Conservation (phyloP, 139 green algal species). For the Picochlorum sp. region DNA sequence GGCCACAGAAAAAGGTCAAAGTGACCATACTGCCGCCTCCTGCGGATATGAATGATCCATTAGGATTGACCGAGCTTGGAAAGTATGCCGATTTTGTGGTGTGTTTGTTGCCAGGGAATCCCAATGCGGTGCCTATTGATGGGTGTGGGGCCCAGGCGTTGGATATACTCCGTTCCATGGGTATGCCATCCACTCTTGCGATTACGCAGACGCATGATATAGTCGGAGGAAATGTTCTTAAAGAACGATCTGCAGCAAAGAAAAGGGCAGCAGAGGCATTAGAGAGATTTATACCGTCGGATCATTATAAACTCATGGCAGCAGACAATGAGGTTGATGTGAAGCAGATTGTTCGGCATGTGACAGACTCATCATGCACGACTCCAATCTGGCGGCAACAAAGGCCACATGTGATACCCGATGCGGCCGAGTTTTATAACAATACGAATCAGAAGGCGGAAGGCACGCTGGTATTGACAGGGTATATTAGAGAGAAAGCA, state of each 20-base stretch:
- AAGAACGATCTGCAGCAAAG: conserved; percentile 60
- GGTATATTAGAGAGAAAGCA: conserved; percentile 54
- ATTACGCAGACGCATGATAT: conserved; percentile 29
- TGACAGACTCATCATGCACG: conserved; percentile 38
- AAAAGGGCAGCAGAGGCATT: conserved; percentile 55
- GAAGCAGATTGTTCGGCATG: conserved; percentile 54
- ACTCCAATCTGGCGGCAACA: conserved; percentile 65
- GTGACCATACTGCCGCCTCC: conserved; percentile 64
- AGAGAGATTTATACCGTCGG: conserved; percentile 35
- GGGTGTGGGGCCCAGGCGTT: conserved; percentile 40
- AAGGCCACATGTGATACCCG: conserved; percentile 55
- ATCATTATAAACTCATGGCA: conserved; percentile 40
- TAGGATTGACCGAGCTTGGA: conserved; percentile 54
- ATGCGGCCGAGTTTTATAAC: conserved; percentile 36
- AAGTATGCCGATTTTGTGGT: conserved; percentile 50
- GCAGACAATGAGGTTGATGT: conserved; percentile 43
- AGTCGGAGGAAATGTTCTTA: conserved; percentile 32
- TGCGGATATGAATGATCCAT: conserved; percentile 36
- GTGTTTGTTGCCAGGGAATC: conserved; percentile 41
- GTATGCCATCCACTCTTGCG: conserved; percentile 50
- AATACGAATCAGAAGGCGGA: not conserved
- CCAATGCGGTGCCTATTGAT: conserved; percentile 35
- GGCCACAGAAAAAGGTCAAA: conserved; percentile 24
- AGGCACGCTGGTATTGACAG: conserved; percentile 31
- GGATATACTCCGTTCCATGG: conserved; percentile 59